These are phyloP conservation scores for Zoysia pacifica DNA, from an alignment of 176 grass and related monocot species.

Conservation along the genomic window DNA sequence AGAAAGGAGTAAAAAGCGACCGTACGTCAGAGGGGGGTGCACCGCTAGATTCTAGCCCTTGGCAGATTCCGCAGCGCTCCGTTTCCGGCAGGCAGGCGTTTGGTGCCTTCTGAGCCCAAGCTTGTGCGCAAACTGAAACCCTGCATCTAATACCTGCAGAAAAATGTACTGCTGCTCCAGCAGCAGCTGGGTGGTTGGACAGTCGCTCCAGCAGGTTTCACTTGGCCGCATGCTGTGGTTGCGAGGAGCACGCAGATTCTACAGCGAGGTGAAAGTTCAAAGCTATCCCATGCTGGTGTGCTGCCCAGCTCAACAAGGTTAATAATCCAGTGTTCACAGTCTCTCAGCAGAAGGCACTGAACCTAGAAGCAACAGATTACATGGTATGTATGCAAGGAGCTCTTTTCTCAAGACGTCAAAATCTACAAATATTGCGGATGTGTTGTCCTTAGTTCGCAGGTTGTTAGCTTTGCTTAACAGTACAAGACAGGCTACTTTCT, in stretches of 20 bases:
- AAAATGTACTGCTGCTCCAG: neutral
- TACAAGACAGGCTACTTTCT: too few species aligned
- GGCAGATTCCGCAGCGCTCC: constrained; percentile 47
- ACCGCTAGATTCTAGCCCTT: constrained; percentile 53
- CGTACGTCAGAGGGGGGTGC: constrained; percentile 15
- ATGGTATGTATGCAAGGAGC: neutral
- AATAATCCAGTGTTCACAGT: neutral
- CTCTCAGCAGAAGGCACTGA: neutral
- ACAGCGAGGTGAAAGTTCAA: constrained; percentile 9
- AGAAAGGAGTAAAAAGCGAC: constrained; percentile 39
- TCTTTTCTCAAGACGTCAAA: too few species aligned
- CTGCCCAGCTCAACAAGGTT: constrained; percentile 15
- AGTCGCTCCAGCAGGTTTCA: constrained; percentile 18
- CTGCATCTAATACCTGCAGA: neutral
- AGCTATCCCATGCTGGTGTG: neutral
- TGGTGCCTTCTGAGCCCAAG: constrained; percentile 30
- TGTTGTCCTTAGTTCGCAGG: too few species aligned
- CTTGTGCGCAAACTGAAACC: constrained; percentile 31
- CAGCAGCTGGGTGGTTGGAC: constrained; percentile 21
- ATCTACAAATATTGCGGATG: too few species aligned
- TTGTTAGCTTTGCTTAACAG: too few species aligned
- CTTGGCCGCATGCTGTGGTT: constrained; percentile 26
- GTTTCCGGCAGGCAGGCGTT: constrained; percentile 25
- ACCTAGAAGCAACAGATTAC: neutral
- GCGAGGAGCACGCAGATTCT: constrained; percentile 26